Percentiles rank a stretch among this genome's conserved stretches.
phyloP scores from a whole-genome alignment of 257 asterid species.

The Nemophila menziesii region DNA sequence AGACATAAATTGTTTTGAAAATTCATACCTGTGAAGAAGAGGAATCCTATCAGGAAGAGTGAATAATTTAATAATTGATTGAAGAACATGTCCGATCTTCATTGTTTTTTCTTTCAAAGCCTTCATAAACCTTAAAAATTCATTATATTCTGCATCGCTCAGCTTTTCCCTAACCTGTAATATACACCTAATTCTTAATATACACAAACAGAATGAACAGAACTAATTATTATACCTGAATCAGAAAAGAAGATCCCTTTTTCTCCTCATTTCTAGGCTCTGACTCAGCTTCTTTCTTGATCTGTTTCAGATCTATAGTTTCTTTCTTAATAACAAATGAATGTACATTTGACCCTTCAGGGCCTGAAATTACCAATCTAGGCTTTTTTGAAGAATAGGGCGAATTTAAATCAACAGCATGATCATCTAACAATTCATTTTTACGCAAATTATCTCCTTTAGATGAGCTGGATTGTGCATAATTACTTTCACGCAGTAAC shows the following conservation, averaged over 20 bases:
- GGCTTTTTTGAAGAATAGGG: constrained; percentile 45
- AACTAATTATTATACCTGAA: constrained; percentile 40
- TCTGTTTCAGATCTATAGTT: constrained; percentile 12
- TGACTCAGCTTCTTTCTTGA: constrained; percentile 16
- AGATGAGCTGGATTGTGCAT: constrained; percentile 6
- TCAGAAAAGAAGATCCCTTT: constrained; percentile 65
- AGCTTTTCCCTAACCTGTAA: constrained; percentile 81
- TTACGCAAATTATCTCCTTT: constrained; percentile 6
- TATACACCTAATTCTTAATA: background rate
- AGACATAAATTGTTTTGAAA: background rate
- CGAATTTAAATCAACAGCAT: constrained; percentile 24
- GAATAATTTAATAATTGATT: constrained; percentile 65
- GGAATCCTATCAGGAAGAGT: constrained; percentile 66
- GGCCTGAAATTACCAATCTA: constrained; percentile 40
- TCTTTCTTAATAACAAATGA: constrained; percentile 12
- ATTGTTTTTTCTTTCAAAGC: constrained; percentile 68
- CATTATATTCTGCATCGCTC: constrained; percentile 58
- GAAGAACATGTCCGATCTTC: constrained; percentile 68
- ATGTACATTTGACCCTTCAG: constrained; percentile 18
- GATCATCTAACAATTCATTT: constrained; percentile 22
- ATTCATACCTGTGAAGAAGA: constrained; percentile 71
- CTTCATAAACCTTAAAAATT: constrained; percentile 66
- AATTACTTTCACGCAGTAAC: constrained; percentile 19
- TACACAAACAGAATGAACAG: background rate
- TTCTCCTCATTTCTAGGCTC: constrained; percentile 34